Conservation (phyloP, 1,139 yeast species). For the Magnusiomyces clavatus region DNA sequence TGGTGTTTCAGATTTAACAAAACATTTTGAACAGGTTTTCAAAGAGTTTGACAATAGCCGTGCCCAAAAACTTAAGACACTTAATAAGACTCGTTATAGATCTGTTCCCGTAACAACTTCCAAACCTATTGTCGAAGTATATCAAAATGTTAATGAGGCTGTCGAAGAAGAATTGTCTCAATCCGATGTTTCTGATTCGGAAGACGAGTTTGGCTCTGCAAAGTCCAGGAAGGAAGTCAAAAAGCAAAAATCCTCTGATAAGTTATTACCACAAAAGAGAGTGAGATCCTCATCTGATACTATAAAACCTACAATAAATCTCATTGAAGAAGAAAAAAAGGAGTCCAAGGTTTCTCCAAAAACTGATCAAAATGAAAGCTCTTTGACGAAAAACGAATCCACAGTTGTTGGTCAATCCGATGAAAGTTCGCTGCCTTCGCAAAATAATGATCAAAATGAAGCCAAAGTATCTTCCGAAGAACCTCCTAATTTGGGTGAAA, state of each 20-base stretch:
- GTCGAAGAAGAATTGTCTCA: slow-evolving; percentile 44
- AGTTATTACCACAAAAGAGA: too few relatives aligned
- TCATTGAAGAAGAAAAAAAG: too few relatives aligned
- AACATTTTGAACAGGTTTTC: slow-evolving; percentile 73
- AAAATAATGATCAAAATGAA: not conserved
- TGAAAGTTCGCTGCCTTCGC: too few relatives aligned
- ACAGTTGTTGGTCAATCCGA: too few relatives aligned
- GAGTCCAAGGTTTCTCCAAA: too few relatives aligned
- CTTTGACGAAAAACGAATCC: too few relatives aligned
- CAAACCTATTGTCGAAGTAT: slow-evolving; percentile 86
- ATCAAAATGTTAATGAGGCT: slow-evolving; percentile 83
- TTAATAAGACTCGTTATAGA: slow-evolving; percentile 54
- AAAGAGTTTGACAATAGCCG: slow-evolving; percentile 83
- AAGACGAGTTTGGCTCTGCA: slow-evolving; percentile 13
- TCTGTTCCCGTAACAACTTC: slow-evolving; percentile 73
- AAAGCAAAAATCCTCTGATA: too few relatives aligned
- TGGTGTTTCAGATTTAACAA: slow-evolving; percentile 33
- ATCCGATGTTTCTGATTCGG: slow-evolving; percentile 26
- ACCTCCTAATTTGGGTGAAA: not conserved
- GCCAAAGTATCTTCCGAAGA: not conserved
- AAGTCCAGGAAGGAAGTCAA: slow-evolving; percentile 6
- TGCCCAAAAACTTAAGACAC: slow-evolving; percentile 63
- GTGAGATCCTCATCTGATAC: too few relatives aligned
- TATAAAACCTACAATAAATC: too few relatives aligned
- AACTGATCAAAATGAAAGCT: too few relatives aligned